Conservation (phyloP, 108 stramenopile species). For the Skeletonema costatum region DNA sequence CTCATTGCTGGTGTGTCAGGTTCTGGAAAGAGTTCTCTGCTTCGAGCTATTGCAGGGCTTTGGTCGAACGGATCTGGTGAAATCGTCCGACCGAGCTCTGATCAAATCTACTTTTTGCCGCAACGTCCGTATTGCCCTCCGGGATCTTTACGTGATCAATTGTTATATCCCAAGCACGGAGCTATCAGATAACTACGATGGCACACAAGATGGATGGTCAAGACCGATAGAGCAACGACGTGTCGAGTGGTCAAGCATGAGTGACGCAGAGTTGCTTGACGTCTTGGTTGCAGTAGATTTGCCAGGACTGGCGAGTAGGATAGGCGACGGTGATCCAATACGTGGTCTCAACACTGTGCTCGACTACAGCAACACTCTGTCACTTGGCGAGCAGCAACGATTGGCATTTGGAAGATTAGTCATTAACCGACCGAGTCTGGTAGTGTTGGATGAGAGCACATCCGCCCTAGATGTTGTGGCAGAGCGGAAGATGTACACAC, state of each 20-base stretch:
- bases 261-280: conserved; percentile 45
- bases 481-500: conserved; percentile 68
- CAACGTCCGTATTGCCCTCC: conserved; percentile 85
- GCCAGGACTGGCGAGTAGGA: conserved; percentile 39
- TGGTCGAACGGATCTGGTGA: conserved; percentile 76
- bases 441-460: conserved; percentile 76
- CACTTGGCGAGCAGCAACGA: conserved; percentile 79
- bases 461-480: conserved; percentile 70
- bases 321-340: conserved; percentile 52
- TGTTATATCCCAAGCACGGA: conserved; percentile 72
- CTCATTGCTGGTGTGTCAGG: conserved; percentile 77
- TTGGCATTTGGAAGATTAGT: conserved; percentile 79
- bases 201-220: conserved; percentile 12
- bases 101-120: conserved; percentile 82
- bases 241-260: conserved; percentile 23
- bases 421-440: conserved; percentile 62
- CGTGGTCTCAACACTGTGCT: conserved; percentile 44
- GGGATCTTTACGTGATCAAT: conserved; percentile 76
- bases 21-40: conserved; percentile 58
- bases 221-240: conserved; percentile 21
- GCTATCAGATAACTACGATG: conserved; percentile 12
- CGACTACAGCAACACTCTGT: conserved; percentile 74
- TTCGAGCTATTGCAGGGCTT: conserved; percentile 86
- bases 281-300: conserved; percentile 52
- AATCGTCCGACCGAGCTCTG: conserved; percentile 58